Percentiles rank a stretch among this genome's conserved stretches.
Evolutionary conservation across 805 yeast species (phyloP).

Genomic region (Soucietia sequanensis): DNA sequence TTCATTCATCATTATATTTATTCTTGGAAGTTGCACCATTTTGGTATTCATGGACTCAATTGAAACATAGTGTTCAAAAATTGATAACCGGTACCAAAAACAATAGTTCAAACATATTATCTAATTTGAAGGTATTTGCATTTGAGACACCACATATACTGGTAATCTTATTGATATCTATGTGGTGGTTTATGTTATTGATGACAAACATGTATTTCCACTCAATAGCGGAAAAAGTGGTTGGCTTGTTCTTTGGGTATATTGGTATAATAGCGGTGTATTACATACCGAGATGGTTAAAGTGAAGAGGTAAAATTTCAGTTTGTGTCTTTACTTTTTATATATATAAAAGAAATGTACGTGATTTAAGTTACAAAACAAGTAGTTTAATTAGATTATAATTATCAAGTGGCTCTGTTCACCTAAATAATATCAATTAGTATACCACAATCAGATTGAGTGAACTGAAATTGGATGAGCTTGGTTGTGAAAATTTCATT

Average conservation of each 20-base stretch:
- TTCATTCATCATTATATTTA: conserved; percentile 63
- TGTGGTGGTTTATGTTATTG: conserved; percentile 88
- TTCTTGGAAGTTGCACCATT: conserved; percentile 57
- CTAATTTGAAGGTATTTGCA: conserved; percentile 8
- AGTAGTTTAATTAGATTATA: too few relatives aligned
- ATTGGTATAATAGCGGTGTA: conserved; percentile 49
- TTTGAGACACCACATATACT: conserved; percentile 24
- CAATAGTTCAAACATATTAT: conserved; percentile 1
- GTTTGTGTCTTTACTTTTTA: too few relatives aligned
- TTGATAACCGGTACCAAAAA: neutral
- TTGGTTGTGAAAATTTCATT: too few relatives aligned
- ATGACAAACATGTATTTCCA: conserved; percentile 87
- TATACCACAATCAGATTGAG: too few relatives aligned
- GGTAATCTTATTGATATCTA: conserved; percentile 22
- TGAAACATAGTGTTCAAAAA: conserved; percentile 3
- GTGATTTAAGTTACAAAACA: too few relatives aligned
- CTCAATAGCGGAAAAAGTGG: conserved; percentile 68
- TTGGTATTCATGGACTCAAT: conserved; percentile 27
- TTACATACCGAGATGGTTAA: conserved; percentile 26
- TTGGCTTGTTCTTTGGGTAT: conserved; percentile 67
- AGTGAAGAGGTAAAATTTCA: too few relatives aligned
- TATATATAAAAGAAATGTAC: too few relatives aligned
- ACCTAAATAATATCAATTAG: too few relatives aligned
- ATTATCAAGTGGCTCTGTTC: too few relatives aligned
- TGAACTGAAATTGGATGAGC: too few relatives aligned